phyloP scores from a whole-genome alignment of 1,284 basidiomycete genomes.

The Leccinum fuscescens region DNA sequence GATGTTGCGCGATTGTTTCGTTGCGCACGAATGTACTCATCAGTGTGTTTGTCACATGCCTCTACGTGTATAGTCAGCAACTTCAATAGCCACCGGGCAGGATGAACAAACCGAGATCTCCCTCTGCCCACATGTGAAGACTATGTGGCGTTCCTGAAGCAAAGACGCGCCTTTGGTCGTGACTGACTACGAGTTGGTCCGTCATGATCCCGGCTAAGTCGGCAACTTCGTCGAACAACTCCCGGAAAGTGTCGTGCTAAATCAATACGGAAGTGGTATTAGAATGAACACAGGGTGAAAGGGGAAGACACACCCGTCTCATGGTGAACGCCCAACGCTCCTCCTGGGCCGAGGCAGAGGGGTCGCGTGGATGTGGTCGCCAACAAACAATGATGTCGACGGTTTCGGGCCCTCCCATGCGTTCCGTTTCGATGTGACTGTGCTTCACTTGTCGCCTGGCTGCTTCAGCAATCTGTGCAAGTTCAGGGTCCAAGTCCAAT shows the following conservation, averaged over 20 bases:
- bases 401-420: conserved; percentile 38
- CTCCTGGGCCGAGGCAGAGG: conserved; percentile 36
- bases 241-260: conserved; percentile 61
- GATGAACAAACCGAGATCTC: conserved; percentile 53
- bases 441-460: conserved; percentile 28
- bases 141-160: conserved; percentile 63
- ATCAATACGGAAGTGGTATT: not conserved
- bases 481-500: conserved; percentile 57
- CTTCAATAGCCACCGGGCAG: not conserved
- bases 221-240: conserved; percentile 60
- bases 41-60: conserved; percentile 60
- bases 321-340: conserved; percentile 52
- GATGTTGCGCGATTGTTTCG: conserved; percentile 32
- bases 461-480: conserved; percentile 50
- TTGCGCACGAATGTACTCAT: conserved; percentile 55
- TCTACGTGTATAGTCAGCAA: conserved; percentile 40
- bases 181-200: conserved; percentile 55
- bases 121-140: conserved; percentile 64
- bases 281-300: not conserved
- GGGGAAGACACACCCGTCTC: conserved; percentile 47
- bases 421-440: conserved; percentile 22
- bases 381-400: conserved; percentile 58
- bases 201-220: conserved; percentile 52
- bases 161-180: conserved; percentile 60
- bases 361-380: conserved; percentile 59